Base-by-base conservation (phyloP, 805 yeast genomes). In the Hanseniaspora taiwanica region DNA sequence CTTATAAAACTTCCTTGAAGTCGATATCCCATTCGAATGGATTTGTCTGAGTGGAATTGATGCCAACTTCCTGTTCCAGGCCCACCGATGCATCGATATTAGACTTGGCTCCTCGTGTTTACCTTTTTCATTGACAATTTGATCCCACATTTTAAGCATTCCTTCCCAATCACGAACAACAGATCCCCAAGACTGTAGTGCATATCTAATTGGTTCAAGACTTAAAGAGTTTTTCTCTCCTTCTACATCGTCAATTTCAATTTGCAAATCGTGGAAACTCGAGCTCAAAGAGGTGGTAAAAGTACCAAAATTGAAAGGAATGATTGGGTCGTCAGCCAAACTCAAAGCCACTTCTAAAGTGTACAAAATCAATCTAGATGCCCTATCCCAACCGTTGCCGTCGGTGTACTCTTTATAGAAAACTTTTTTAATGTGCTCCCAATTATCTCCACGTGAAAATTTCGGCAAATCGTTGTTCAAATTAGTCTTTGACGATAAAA, bases 71-170 rank as follows among this genome's bases (percentile, higher is more conserved):
- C 74, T 68, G 57, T 87, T 87, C 83, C 91, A 81, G 42, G 74
- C 74, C 79, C 83, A 74, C 50, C 97, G 66, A 46, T 73, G 76
- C 36, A 78, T 75, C 0, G 87, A 70, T 31, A 83, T 61, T 42
- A 80, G 54, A 1, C 85, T 73, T 1, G 94, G 86, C 54, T 87
- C 94, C 3, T 75, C 51, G 2, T 81, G 87, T 4, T 69, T 63
- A 37, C 67, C 71, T 24, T 68, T 65, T 12, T 58, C 56, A 27
- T 59, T 48, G 3, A 72, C 71, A 17, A 73, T 60, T 24, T 71
- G 70, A 18, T 59, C 55, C 96, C 96, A 87, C 6, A 78, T 73
- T 18, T 60, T 59, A 3, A 59, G 54, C 77, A 86, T 81, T 2
- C 66, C 62, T 12, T 65, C 67, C 52, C 75, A 72, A 21, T 67